A percentile compares a stretch with the other conserved stretches of the same genome.
These are phyloP conservation scores for Phytophthora pisi DNA, from an alignment of 352 stramenopile species.

Conservation along the genomic window DNA sequence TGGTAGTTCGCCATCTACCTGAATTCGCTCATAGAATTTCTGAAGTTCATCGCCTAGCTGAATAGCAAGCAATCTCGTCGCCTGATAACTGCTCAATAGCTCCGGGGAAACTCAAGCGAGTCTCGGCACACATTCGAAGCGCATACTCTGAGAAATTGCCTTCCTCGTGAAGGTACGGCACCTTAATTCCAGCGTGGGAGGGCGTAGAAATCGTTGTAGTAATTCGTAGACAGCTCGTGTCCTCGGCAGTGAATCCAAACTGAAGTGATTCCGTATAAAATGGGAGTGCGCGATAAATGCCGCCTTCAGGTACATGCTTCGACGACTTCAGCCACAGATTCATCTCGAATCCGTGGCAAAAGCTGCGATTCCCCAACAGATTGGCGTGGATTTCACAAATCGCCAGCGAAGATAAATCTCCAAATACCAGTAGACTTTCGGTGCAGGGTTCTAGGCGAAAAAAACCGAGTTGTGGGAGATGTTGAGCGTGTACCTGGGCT, in stretches of 20 bases:
- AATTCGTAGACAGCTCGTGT: not conserved
- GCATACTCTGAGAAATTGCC: not conserved
- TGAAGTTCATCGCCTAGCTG: not conserved
- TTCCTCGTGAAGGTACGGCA: not conserved
- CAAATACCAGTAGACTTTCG: conserved; percentile 41
- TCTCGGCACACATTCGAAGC: not conserved
- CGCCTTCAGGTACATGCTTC: not conserved
- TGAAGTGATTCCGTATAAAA: not conserved
- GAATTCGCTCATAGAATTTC: not conserved
- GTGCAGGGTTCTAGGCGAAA: conserved; percentile 35
- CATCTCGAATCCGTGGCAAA: conserved; percentile 43
- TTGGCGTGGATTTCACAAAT: conserved; percentile 53
- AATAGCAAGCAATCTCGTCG: not conserved
- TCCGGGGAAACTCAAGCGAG: not conserved
- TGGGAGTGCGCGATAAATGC: not conserved
- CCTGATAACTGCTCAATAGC: not conserved
- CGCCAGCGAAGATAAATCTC: conserved; percentile 40
- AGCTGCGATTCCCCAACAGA: not conserved
- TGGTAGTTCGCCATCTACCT: not conserved
- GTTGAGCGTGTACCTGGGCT: conserved; percentile 47
- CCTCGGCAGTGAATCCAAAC: not conserved
- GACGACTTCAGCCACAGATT: conserved; percentile 30
- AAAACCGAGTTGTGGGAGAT: conserved; percentile 38
- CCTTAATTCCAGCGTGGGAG: not conserved
- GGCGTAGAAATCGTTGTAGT: not conserved